A percentile compares a stretch with the other conserved stretches of the same genome.
phyloP scores from a whole-genome alignment of 345 rosid species.

The Citrus reticulata region DNA sequence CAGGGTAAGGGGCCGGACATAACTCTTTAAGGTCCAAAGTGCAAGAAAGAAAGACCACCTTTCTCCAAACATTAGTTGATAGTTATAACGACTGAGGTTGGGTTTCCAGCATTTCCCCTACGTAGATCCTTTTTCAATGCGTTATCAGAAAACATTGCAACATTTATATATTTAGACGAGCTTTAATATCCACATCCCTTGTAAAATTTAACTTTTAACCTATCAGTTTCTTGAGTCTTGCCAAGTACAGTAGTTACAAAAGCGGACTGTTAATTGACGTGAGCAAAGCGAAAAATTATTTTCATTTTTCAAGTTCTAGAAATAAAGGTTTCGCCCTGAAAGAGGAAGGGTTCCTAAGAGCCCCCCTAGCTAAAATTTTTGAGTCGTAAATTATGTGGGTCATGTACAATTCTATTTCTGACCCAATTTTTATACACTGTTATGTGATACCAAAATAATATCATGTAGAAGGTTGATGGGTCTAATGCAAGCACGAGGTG shows the following conservation, averaged over 20 bases:
- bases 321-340: too few relatives aligned
- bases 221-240: too few relatives aligned
- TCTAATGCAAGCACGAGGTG: neutral
- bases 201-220: too few relatives aligned
- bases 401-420: neutral
- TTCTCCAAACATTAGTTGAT: neutral
- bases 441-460: neutral
- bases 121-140: neutral
- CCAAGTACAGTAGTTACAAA: too few relatives aligned
- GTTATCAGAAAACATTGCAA: neutral
- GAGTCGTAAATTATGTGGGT: neutral
- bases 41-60: slow-evolving; percentile 3
- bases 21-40: neutral
- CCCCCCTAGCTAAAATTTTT: neutral
- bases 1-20: neutral
- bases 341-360: neutral
- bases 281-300: neutral
- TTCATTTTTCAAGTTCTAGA: too few relatives aligned
- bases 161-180: too few relatives aligned
- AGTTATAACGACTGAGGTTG: neutral
- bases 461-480: neutral
- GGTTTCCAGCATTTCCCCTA: neutral
- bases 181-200: too few relatives aligned
- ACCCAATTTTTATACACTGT: neutral
- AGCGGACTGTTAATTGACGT: too few relatives aligned